Base-by-base conservation (phyloP, 305 asterid species). In the Withania somnifera region DNA sequence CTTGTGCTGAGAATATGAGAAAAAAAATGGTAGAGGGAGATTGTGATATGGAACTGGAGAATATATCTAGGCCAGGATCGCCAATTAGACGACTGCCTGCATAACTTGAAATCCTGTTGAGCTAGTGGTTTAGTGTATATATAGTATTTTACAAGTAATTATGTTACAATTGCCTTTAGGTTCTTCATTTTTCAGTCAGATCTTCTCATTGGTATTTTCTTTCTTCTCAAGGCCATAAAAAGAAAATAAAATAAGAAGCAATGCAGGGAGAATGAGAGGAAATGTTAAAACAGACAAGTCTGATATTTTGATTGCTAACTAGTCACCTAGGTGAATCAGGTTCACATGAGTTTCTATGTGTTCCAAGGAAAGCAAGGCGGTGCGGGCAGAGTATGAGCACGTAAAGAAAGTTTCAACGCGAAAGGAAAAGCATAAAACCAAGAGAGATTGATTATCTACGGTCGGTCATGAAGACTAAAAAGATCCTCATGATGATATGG, bases 231-330 rank as follows among this genome's bases (percentile, higher is more conserved):
- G 7, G 68, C 38, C 19, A n/a, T 3, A 8, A 60, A 60, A 60
- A 24, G 10, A 11, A 22, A 60, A 60, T 4, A 8, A 19, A 60
- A 60, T 60, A 60, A 60, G 68, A 28, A 26, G 3, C 9, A 50
- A 50, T 50, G 19, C 58, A 73, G 89, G 91, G 94, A 93, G 94
- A 94, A 93, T 90, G n/a, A n/a, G n/a, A n/a, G n/a, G n/a, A n/a
- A n/a, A n/a, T n/a, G n/a, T n/a, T n/a, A n/a, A n/a, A n/a, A n/a
- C n/a, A n/a, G n/a, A n/a, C n/a, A n/a, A n/a, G n/a, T n/a, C n/a
- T n/a, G n/a, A n/a, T n/a, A n/a, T n/a, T n/a, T n/a, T n/a, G n/a
- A n/a, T n/a, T n/a, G n/a, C n/a, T n/a, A n/a, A n/a, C n/a, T n/a
- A n/a, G n/a, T n/a, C n/a, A n/a, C n/a, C n/a, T n/a, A n/a, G n/a